These are phyloP conservation scores for Paracamarosporium sp. DNA, from an alignment of 2,329 filamentous ascomycete species.

Conservation along the genomic window DNA sequence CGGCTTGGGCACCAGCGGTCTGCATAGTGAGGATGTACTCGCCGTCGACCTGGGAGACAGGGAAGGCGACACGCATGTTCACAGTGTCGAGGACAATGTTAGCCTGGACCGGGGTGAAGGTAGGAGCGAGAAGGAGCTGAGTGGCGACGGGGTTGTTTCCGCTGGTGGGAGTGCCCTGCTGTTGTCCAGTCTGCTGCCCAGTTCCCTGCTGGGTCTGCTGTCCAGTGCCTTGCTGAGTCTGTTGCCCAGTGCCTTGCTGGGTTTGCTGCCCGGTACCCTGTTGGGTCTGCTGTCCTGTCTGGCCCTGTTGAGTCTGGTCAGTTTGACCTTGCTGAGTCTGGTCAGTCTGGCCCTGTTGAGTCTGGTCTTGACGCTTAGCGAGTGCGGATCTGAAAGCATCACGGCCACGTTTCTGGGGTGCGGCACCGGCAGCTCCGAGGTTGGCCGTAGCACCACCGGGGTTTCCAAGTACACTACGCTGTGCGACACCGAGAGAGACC, in stretches of 20 bases:
- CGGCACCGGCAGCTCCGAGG: conserved; percentile 28
- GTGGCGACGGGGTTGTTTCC: conserved; percentile 42
- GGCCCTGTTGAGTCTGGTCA: background rate
- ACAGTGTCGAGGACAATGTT: conserved; percentile 42
- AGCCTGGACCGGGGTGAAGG: conserved; percentile 44
- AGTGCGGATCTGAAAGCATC: conserved; percentile 31
- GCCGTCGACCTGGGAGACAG: conserved; percentile 43
- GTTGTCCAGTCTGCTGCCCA: background rate
- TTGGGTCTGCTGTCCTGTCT: background rate
- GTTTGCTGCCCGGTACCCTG: background rate
- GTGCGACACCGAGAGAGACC: conserved; percentile 44
- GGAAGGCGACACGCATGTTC: conserved; percentile 46
- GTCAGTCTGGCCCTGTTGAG: conserved; percentile 1
- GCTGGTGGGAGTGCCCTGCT: conserved; percentile 31
- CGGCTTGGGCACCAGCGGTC: conserved; percentile 16
- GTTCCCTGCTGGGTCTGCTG: background rate
- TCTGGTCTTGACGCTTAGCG: conserved; percentile 25
- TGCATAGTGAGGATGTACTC: conserved; percentile 46
- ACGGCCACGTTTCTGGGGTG: conserved; percentile 28
- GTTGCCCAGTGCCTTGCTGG: conserved; percentile 13
- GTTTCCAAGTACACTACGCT: conserved; percentile 44
- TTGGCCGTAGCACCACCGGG: conserved; percentile 43
- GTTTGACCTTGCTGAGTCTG: conserved; percentile 5
- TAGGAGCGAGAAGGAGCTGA: conserved; percentile 42
- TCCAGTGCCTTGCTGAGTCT: background rate